phyloP scores from a whole-genome alignment of 148 eudicot genomes.

The Chenopodium berlandieri region DNA sequence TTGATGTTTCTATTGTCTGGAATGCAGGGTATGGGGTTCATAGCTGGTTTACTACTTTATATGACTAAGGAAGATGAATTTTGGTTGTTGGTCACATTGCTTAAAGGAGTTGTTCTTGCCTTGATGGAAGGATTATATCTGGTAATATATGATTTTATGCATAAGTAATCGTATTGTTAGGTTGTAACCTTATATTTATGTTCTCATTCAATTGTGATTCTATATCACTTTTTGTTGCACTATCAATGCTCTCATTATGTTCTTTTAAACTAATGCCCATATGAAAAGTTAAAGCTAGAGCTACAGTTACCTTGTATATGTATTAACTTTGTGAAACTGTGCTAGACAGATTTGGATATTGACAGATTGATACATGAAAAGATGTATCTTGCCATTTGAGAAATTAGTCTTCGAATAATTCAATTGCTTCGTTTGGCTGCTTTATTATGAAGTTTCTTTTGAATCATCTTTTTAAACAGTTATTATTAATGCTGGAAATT shows the following conservation, averaged over 20 bases:
- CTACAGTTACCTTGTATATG: not conserved
- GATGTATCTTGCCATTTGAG: too few species aligned
- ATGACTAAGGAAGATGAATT: constrained; percentile 99
- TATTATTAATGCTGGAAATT: too few species aligned
- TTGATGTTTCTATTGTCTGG: constrained; percentile 12
- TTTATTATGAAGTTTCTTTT: too few species aligned
- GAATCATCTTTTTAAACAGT: too few species aligned
- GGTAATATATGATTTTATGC: constrained; percentile 43
- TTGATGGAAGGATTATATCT: constrained; percentile 97
- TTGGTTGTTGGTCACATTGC: constrained; percentile 89
- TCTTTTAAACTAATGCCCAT: not conserved
- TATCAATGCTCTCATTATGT: not conserved
- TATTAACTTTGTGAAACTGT: not conserved
- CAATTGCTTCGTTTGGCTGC: too few species aligned
- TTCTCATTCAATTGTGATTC: not conserved
- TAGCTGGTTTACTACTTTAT: constrained; percentile 87
- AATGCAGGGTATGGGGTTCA: constrained; percentile 96
- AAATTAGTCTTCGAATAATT: too few species aligned
- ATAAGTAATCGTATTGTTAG: not conserved
- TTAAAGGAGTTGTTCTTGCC: constrained; percentile 96
- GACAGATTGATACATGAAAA: too few species aligned
- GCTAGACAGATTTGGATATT: too few species aligned
- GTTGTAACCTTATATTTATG: not conserved
- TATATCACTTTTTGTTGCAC: not conserved
- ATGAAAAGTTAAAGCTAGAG: not conserved